Conservation (phyloP, 2,329 filamentous ascomycete species). For the Exophiala aquamarina region DNA sequence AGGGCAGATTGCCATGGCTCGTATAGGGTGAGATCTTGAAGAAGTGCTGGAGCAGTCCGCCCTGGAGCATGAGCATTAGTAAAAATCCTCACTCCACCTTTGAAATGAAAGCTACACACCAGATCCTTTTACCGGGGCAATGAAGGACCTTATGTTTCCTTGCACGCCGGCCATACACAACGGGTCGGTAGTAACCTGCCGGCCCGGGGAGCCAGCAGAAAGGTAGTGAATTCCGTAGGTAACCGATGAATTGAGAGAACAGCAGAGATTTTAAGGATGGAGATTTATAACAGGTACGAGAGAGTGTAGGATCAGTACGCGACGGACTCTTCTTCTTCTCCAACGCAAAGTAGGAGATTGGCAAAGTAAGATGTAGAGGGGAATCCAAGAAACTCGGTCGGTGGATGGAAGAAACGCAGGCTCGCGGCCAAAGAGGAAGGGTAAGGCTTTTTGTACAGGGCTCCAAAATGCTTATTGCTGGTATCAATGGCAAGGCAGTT, state of each 20-base stretch:
- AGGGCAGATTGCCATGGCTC: slow-evolving; percentile 52
- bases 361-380: too few species aligned
- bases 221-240: not conserved
- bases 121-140: slow-evolving; percentile 25
- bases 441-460: too few species aligned
- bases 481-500: too few species aligned
- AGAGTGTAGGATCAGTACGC: too few species aligned
- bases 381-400: too few species aligned
- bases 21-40: slow-evolving; percentile 53
- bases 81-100: not conserved
- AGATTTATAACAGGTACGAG: too few species aligned
- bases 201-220: slow-evolving; percentile 11
- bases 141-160: slow-evolving; percentile 27
- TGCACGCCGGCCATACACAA: slow-evolving; percentile 29
- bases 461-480: too few species aligned
- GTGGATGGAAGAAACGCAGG: too few species aligned
- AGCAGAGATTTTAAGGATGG: not conserved
- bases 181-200: slow-evolving; percentile 3
- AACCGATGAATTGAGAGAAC: not conserved
- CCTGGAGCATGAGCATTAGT: slow-evolving; percentile 19
- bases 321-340: too few species aligned
- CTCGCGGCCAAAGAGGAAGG: too few species aligned
- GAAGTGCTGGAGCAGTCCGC: slow-evolving; percentile 46
- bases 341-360: too few species aligned
- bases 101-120: slow-evolving; percentile 16